Conservation (phyloP, 2,329 filamentous ascomycete genomes). For the Aspergillus fischeri region DNA sequence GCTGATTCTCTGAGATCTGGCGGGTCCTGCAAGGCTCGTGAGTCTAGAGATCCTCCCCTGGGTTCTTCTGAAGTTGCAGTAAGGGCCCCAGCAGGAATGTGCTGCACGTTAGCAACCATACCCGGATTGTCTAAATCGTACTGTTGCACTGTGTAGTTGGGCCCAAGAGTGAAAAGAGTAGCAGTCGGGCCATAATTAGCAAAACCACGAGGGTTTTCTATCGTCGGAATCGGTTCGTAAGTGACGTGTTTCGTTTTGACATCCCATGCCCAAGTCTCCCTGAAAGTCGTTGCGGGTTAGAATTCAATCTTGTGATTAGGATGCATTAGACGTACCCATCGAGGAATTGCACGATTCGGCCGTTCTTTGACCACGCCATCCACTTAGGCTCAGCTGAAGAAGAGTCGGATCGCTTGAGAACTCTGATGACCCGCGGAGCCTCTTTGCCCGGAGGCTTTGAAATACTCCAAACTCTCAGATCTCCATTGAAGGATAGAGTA, state of each 20-base stretch:
- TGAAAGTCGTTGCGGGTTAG: constrained; percentile 28
- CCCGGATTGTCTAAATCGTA: constrained; percentile 85
- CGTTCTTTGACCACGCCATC: constrained; percentile 99
- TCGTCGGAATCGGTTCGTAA: constrained; percentile 80
- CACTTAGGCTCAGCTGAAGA: constrained; percentile 76
- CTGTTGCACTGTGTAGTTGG: constrained; percentile 86
- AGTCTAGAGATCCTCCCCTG: constrained; percentile 22
- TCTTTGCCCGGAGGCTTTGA: constrained; percentile 71
- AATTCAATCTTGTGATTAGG: background rate
- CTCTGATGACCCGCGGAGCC: constrained; percentile 80
- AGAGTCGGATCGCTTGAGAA: constrained; percentile 75
- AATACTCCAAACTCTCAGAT: constrained; percentile 94
- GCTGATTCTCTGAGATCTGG: constrained; percentile 69
- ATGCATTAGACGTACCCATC: constrained; percentile 65
- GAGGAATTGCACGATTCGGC: constrained; percentile 86
- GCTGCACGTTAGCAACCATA: constrained; percentile 83
- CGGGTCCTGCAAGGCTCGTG: constrained; percentile 32
- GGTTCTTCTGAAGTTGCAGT: constrained; percentile 74
- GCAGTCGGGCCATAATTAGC: constrained; percentile 86
- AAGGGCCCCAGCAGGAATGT: constrained; percentile 71
- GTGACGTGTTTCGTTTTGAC: constrained; percentile 97
- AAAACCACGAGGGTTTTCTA: constrained; percentile 74
- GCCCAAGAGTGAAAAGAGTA: constrained; percentile 85
- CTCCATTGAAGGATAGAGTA: constrained; percentile 84
- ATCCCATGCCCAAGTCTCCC: constrained; percentile 93